Evolutionary conservation across 495 filamentous ascomycete species (phyloP), one percentile per base, ranked within the genome.

Genomic region (Xylaria bambusicola): DNA sequence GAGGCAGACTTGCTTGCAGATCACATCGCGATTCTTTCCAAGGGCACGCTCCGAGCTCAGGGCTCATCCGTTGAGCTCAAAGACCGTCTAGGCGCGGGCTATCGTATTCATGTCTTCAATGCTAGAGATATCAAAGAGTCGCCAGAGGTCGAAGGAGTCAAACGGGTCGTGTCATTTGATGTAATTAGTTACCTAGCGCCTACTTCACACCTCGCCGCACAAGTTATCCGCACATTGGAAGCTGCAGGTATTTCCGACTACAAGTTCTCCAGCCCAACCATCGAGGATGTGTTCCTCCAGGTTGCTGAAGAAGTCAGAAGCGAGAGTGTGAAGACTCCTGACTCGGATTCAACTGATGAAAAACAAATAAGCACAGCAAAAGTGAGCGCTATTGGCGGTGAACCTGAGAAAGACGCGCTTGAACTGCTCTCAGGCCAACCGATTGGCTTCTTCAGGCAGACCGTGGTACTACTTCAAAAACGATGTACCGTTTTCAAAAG

Each of bases 201-300:
- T 24, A 76, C 83, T 8, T 91, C 88, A 3, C 72, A 73, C 24
- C 73, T 84, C 38, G 86, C 89, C 13, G 85, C 86, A 0, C 66
- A 76, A 8, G 82, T 93, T n/a, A 84, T 96, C 54, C 78, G 78
- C 46, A 68, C 72, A 24, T 77, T 95, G 1, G 89, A 95, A 68
- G 64, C 71, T 0, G 75, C 76, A 1, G 83, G 81, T 0, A 79
- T 90, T 38, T 74, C 75, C 1, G 87, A 92, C 31, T 92, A 92
- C 68, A 84, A 88, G 47, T 86, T 94, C 40, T 86, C 84, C 27
- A 91, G 91, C 0, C 92, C 92, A 2, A 93, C 89, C 0, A 93
- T 96, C 58, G 90, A 93, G 67, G 89, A 93, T 65, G 88, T 94
- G 0, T 96, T 96, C 71, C 73, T 95, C 56, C 88, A 89, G 58